Percentiles rank a stretch among this genome's conserved stretches.
phyloP scores from a whole-genome alignment of 805 yeast species.

The Hanseniaspora guilliermondii region DNA sequence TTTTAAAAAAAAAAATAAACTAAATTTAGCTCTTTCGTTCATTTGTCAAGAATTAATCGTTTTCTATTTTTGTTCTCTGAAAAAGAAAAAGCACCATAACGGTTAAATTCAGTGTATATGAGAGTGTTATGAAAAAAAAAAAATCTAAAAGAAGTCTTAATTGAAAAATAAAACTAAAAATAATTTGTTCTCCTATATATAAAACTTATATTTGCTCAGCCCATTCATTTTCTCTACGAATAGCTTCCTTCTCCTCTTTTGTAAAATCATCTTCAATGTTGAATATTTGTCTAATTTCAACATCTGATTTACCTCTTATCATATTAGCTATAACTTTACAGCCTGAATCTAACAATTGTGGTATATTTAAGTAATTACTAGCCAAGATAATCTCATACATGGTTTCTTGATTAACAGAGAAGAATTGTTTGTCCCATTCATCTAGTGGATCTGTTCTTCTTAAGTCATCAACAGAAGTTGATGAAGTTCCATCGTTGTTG shows the following conservation, averaged over 20 bases:
- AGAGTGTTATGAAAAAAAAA: too few relatives aligned
- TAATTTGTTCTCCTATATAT: background rate
- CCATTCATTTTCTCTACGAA: constrained; percentile 81
- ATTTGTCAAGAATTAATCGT: too few relatives aligned
- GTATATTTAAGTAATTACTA: constrained; percentile 66
- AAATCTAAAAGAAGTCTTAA: too few relatives aligned
- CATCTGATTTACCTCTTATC: constrained; percentile 71
- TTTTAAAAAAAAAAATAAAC: too few relatives aligned
- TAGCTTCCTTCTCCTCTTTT: constrained; percentile 80
- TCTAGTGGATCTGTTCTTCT: constrained; percentile 84
- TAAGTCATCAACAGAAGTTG: constrained; percentile 41
- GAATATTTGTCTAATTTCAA: constrained; percentile 66
- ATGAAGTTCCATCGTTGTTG: constrained; percentile 36
- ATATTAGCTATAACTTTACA: constrained; percentile 74
- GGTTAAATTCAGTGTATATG: too few relatives aligned
- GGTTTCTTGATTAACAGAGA: constrained; percentile 88
- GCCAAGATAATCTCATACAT: constrained; percentile 68
- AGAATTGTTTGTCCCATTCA: constrained; percentile 90
- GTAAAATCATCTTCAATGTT: constrained; percentile 73
- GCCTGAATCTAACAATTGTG: constrained; percentile 64
- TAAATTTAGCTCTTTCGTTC: too few relatives aligned
- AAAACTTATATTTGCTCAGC: constrained; percentile 48
- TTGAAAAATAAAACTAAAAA: background rate
- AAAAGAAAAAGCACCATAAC: too few relatives aligned
- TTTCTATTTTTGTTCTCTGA: too few relatives aligned